A percentile compares a stretch with the other conserved stretches of the same genome.
phyloP scores from a whole-genome alignment of 495 filamentous ascomycete species.

The Endocarpon pusillum region DNA sequence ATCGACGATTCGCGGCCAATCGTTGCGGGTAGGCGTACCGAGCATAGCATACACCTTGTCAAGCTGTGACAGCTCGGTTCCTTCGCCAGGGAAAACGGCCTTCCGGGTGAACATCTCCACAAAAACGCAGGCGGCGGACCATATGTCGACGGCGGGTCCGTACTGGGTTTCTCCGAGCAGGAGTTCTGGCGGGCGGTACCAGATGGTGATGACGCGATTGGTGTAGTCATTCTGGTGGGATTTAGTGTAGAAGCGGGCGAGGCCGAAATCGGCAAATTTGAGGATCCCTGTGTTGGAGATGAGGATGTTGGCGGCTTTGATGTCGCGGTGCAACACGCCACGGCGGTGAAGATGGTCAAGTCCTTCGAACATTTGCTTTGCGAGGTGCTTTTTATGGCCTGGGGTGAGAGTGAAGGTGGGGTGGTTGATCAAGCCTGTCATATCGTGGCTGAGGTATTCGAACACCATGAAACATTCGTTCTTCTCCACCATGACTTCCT shows the following conservation, averaged over 20 bases:
- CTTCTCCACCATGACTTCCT: slow-evolving; percentile 29
- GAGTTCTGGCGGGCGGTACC: slow-evolving; percentile 90
- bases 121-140: slow-evolving; percentile 93
- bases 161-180: slow-evolving; percentile 90
- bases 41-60: slow-evolving; percentile 91
- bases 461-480: slow-evolving; percentile 99
- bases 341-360: slow-evolving; percentile 87
- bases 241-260: slow-evolving; percentile 95
- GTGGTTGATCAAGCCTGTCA: slow-evolving; percentile 79
- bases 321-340: slow-evolving; percentile 88
- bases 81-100: slow-evolving; percentile 90
- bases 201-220: slow-evolving; percentile 91
- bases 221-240: slow-evolving; percentile 89
- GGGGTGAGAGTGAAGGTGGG: slow-evolving; percentile 76
- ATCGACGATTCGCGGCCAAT: slow-evolving; percentile 77
- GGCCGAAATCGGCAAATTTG: slow-evolving; percentile 90
- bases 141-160: slow-evolving; percentile 88
- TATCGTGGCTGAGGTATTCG: slow-evolving; percentile 92
- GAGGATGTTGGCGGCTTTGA: slow-evolving; percentile 88
- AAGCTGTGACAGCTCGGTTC: slow-evolving; percentile 83
- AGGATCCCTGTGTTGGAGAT: slow-evolving; percentile 75
- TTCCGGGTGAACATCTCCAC: slow-evolving; percentile 92
- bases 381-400: slow-evolving; percentile 84
- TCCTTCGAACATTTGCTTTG: slow-evolving; percentile 85
- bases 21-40: slow-evolving; percentile 64